phyloP scores from a whole-genome alignment of 352 stramenopile genomes.

The Saprolegnia parasitica region DNA sequence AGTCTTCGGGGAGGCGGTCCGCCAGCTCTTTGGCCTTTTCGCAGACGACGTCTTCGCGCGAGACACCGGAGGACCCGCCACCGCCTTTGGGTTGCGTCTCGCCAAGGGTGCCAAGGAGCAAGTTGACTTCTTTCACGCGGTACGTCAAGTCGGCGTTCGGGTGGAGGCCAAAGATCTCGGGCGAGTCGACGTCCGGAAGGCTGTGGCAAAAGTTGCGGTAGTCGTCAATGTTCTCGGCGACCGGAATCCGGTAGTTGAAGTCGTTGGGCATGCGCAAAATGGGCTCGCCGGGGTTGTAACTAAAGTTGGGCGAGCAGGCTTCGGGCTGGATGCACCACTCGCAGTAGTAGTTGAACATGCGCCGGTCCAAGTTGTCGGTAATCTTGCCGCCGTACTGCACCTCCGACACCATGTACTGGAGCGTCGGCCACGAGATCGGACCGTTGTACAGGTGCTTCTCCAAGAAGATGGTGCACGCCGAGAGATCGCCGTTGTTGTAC shows the following conservation, averaged over 20 bases:
- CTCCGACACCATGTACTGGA: conserved; percentile 99
- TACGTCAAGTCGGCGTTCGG: conserved; percentile 98
- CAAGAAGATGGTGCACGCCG: conserved; percentile 96
- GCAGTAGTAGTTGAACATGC: conserved; percentile 97
- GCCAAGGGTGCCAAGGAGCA: conserved; percentile 90
- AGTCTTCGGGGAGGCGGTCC: conserved; percentile 93
- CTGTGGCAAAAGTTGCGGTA: conserved; percentile 94
- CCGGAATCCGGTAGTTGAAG: conserved; percentile 94
- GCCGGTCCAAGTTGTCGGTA: conserved; percentile 97
- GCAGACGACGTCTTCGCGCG: conserved; percentile 94
- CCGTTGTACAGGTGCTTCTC: conserved; percentile 98
- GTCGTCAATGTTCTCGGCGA: conserved; percentile 89
- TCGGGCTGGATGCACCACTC: conserved; percentile 94
- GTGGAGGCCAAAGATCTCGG: conserved; percentile 98
- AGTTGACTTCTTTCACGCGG: conserved; percentile 94
- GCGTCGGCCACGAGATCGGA: conserved; percentile 96
- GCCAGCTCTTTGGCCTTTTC: conserved; percentile 95
- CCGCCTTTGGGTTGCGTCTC: conserved; percentile 96
- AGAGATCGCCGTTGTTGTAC: conserved; percentile 98
- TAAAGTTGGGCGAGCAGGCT: conserved; percentile 80
- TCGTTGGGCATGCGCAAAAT: conserved; percentile 97
- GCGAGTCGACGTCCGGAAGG: conserved; percentile 96
- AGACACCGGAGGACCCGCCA: conserved; percentile 82
- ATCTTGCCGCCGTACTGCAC: conserved; percentile 99
- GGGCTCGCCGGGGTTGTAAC: conserved; percentile 91